Conservation (phyloP, 192 early-diverging fungal genomes). For the Chytriomyces sp. region DNA sequence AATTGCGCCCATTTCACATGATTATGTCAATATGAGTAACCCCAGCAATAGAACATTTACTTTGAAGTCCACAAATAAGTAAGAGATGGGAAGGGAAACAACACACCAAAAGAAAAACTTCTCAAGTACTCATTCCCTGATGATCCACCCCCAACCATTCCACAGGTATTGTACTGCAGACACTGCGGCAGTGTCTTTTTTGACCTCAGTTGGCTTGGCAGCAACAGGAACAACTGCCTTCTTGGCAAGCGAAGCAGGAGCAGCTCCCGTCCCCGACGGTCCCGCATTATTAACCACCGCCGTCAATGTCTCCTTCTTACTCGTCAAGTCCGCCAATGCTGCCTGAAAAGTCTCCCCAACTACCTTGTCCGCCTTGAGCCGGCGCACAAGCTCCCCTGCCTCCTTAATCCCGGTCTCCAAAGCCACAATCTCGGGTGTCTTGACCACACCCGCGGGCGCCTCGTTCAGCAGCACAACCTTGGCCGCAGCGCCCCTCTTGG, state of each 20-base stretch:
- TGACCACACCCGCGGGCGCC: constrained; percentile 48
- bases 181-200: constrained; percentile 48
- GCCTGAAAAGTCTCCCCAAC: constrained; percentile 44
- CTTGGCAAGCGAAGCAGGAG: not conserved
- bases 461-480: constrained; percentile 33
- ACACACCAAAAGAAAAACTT: too few relatives aligned
- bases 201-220: constrained; percentile 40
- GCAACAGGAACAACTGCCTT: not conserved
- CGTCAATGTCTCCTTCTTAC: constrained; percentile 36
- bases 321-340: constrained; percentile 53
- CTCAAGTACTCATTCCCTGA: constrained; percentile 10
- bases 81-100: too few relatives aligned
- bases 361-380: constrained; percentile 61
- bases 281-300: constrained; percentile 13
- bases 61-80: too few relatives aligned
- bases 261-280: not conserved
- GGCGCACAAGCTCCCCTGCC: constrained; percentile 58
- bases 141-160: constrained; percentile 29
- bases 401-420: constrained; percentile 60
- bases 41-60: too few relatives aligned
- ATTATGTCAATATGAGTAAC: too few relatives aligned
- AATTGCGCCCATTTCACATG: too few relatives aligned
- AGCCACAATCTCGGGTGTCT: constrained; percentile 49
- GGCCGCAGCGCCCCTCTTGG: constrained; percentile 37
- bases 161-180: constrained; percentile 28